These are phyloP conservation scores for Arabis alpina DNA, from an alignment of 345 rosid species.

Conservation along the genomic window DNA sequence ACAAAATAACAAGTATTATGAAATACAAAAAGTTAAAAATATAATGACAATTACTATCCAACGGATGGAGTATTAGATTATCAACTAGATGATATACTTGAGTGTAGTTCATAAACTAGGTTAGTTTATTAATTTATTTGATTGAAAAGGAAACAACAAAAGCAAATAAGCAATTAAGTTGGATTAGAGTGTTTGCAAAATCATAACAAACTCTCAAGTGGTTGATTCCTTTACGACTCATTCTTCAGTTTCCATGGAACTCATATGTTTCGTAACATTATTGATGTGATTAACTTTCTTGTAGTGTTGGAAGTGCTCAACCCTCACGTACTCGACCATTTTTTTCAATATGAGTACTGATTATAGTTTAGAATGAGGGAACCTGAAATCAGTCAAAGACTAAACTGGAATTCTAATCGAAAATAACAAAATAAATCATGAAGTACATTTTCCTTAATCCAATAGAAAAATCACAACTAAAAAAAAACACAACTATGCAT, in stretches of 20 bases:
- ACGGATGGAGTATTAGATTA: too few relatives aligned
- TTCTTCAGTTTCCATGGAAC: conserved; percentile 5
- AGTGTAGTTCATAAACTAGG: conserved; percentile 1
- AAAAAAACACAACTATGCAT: not conserved
- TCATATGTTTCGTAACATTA: not conserved
- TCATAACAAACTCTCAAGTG: conserved; percentile 27
- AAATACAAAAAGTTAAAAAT: too few relatives aligned
- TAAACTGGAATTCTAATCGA: not conserved
- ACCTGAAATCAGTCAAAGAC: too few relatives aligned
- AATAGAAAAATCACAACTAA: not conserved
- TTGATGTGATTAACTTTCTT: not conserved
- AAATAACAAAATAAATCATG: conserved; percentile 2
- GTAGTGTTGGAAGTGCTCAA: conserved; percentile 16
- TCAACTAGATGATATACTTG: not conserved
- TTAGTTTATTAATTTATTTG: not conserved
- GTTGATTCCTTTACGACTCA: conserved; percentile 25
- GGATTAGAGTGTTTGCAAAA: conserved; percentile 13
- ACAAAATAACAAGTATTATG: too few relatives aligned
- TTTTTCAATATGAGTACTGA: not conserved
- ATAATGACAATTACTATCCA: too few relatives aligned
- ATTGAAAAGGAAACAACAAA: not conserved
- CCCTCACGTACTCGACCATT: not conserved
- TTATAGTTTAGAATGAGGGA: too few relatives aligned
- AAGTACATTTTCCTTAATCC: not conserved
- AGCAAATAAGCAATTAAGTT: conserved; percentile 11